Evolutionary conservation across 805 yeast genomes (phyloP).

Genomic region (Saccharomycopsis lassenensis): DNA sequence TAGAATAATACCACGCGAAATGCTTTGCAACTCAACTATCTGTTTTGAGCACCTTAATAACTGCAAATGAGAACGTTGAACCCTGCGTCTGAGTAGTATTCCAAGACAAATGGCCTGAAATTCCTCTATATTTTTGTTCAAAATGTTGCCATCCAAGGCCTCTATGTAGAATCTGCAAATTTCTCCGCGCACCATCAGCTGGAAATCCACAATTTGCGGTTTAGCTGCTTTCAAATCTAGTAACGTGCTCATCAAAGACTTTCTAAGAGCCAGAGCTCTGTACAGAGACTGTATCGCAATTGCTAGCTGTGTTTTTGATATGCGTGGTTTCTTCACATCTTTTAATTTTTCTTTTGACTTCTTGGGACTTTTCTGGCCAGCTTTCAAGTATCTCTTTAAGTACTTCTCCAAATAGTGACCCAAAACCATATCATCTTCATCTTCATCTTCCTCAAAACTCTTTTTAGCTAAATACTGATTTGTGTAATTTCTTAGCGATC

Average conservation of each 20-base stretch:
- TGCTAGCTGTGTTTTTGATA: too few species aligned
- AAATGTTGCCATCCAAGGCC: neutral
- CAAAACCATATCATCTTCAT: neutral
- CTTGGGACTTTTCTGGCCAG: neutral
- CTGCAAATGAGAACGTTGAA: constrained; percentile 15
- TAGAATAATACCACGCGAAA: constrained; percentile 7
- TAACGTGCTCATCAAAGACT: constrained; percentile 9
- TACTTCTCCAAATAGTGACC: too few species aligned
- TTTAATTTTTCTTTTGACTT: neutral
- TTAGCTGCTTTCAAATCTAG: constrained; percentile 2
- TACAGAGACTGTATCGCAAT: too few species aligned
- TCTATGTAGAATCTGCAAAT: constrained; percentile 18
- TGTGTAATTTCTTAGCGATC: constrained; percentile 2
- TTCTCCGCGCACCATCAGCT: constrained; percentile 28
- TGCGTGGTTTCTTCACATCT: too few species aligned
- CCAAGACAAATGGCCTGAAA: constrained; percentile 34
- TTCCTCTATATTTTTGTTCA: neutral
- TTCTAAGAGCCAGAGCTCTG: too few species aligned
- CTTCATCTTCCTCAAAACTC: neutral
- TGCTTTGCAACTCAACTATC: constrained; percentile 8
- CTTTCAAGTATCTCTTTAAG: neutral
- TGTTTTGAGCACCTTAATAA: neutral
- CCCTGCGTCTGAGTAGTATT: constrained; percentile 23
- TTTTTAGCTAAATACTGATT: too few species aligned
- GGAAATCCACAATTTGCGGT: constrained; percentile 21